Evolutionary conservation across 176 grass and related monocot species (phyloP), one percentile per base, ranked within the genome.

Genomic region (Rhynchospora breviuscula): DNA sequence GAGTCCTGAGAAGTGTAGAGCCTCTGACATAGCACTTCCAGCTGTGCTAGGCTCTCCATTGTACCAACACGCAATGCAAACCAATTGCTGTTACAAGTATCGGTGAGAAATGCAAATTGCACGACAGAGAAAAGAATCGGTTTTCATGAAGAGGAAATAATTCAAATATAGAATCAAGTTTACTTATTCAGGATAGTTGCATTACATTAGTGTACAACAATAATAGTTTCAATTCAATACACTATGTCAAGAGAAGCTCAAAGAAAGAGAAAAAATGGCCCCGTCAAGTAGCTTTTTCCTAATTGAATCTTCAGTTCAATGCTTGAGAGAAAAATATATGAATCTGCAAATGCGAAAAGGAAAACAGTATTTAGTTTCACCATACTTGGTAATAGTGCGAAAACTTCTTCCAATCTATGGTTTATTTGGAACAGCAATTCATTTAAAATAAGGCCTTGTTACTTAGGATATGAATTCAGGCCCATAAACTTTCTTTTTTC

Each of bases 1-100:
- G 97, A 99, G 68, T 99, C 93, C 88, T 89, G 92, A 84, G 97
- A 96, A 81, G 91, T 99, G 88, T 99, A 99, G 83, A 99, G 97
- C 86, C 92, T 96, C 91, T 99, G 93, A 84, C 97, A 99, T 80
- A 99, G 88, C 84, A 89, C 88, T 92, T 99, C 97, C 88, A 99
- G 82, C 76, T 99, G 97, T 19, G 97, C 93, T 93, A 99, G 86
- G 89, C 93, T 96, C 88, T 96, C 97, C 97, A 99, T 99, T 85
- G 43, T 80, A 84, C 75, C 85, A 86, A 87, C 87, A 83, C 88
- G 83, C 91, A 81, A 85, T 93, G 87, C 85, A 79, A 45, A 86
- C 85, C 89, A 87, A 78, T 87, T 35, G 67, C 80, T 82, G 79
- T 90, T 82, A 80, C 79, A 86, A 81, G 56, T 91, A 63, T 83